Evolutionary conservation across 2,329 filamentous ascomycete genomes (phyloP).

Genomic region (Diplodia seriata): DNA sequence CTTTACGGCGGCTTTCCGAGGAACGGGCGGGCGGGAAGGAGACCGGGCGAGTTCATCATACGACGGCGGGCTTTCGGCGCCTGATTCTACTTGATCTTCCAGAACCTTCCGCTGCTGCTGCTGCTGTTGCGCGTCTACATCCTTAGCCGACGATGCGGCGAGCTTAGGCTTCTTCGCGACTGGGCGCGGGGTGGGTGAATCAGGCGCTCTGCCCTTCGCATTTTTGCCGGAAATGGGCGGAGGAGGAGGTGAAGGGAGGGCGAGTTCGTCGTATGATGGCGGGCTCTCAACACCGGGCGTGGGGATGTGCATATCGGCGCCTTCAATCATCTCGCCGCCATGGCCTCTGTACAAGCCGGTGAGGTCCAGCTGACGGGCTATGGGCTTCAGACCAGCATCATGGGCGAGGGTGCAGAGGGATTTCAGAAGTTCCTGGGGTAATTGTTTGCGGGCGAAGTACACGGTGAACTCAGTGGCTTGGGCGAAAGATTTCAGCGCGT

Average conservation of each 20-base stretch:
- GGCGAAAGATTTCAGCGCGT: slow-evolving; percentile 42
- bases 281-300: slow-evolving; percentile 13
- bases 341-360: slow-evolving; percentile 10
- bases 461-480: slow-evolving; percentile 13
- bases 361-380: slow-evolving; percentile 1
- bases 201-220: not conserved
- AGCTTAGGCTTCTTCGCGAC: slow-evolving; percentile 3
- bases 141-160: not conserved
- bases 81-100: not conserved
- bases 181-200: not conserved
- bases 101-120: not conserved
- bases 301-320: not conserved
- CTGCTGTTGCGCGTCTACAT: not conserved
- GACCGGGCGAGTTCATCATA: slow-evolving; percentile 18
- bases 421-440: not conserved
- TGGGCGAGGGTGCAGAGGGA: not conserved
- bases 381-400: not conserved
- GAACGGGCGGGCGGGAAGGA: not conserved
- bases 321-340: slow-evolving; percentile 10
- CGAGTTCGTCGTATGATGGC: slow-evolving; percentile 28
- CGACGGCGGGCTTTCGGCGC: slow-evolving; percentile 10
- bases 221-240: not conserved
- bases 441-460: slow-evolving; percentile 9
- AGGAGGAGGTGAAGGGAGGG: slow-evolving; percentile 3
- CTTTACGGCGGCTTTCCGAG: not conserved